These are phyloP conservation scores for Pseudocohnilembus persalinus DNA, from an alignment of 169 alveolate species.

Conservation along the genomic window DNA sequence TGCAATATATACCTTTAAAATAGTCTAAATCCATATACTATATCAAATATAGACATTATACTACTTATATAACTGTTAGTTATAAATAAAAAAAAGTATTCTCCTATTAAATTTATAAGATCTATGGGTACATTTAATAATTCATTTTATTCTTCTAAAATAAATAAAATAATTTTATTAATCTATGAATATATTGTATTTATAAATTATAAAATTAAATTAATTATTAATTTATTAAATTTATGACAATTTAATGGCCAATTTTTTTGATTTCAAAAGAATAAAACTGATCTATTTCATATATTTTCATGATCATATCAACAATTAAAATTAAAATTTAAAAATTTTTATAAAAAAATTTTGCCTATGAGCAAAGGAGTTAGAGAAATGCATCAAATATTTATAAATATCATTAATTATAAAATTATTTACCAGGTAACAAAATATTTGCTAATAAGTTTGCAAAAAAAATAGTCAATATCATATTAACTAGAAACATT, in stretches of 20 bases:
- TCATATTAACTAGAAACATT: slow-evolving; percentile 24
- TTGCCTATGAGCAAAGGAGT: too few species aligned
- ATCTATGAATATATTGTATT: neutral
- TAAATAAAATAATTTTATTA: too few species aligned
- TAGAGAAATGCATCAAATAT: too few species aligned
- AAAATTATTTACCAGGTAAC: neutral
- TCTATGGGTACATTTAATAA: neutral
- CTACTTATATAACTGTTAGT: slow-evolving; percentile 23
- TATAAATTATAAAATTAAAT: slow-evolving; percentile 4
- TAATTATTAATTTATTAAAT: too few species aligned
- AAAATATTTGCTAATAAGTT: neutral
- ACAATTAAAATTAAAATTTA: too few species aligned
- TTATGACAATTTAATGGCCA: neutral
- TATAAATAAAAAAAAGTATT: slow-evolving; percentile 28
- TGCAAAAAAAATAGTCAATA: slow-evolving; percentile 7
- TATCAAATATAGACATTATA: slow-evolving; percentile 19
- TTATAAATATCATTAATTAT: too few species aligned
- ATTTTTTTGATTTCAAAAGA: neutral
- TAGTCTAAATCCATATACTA: slow-evolving; percentile 31
- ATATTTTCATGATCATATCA: too few species aligned
- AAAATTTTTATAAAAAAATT: too few species aligned
- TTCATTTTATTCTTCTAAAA: neutral
- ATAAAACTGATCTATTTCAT: too few species aligned
- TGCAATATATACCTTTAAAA: slow-evolving; percentile 20
- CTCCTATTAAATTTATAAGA: slow-evolving; percentile 6